Evolutionary conservation across 306 rosid genomes (phyloP), one percentile per base, ranked within the genome.

Genomic region (Begonia loranthoides): DNA sequence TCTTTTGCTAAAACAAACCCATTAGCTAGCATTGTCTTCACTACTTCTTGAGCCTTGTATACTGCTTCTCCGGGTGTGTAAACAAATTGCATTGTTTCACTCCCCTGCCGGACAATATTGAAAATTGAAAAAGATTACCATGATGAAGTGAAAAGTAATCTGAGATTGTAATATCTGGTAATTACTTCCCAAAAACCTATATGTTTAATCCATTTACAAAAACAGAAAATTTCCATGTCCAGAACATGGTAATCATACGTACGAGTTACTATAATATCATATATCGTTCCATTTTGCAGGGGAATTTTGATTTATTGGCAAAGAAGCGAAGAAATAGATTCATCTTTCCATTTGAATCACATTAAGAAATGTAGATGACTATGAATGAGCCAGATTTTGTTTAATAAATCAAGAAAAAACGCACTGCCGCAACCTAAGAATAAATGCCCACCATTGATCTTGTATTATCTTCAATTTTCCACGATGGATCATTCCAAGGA

Each of bases 1-100:
- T 78, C 99, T 69, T 80, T 83, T 15, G 95, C 74, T 50, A 90
- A 59, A 10, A 82, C 83, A 69, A 80, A 90, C 45, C 99, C 99
- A 61, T 82, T 90, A 45, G 99, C 77, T 57, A 79, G 76, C 99
- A 90, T 72, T 72, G 83, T 80, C 71, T 78, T 80, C 46, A 90
- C 94, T 28, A 84, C 93, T 56, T 68, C 78, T 71, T 87, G 94
- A 2, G 94, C 88, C 62, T 75, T 49, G 1, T 64, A 70, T 19
- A 86, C 62, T n/a, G 94, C 94, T 69, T 86, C 99, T 44, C 92
- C 84, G 0, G 95, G 87, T 49, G 80, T 71, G 33, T 78, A 72
- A 49, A 51, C 61, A 55, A 66, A 54, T 55, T 82, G 73, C 51
- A 53, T 71, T 46, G 74, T 17, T 50, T 74, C 74, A 58, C 56